These are phyloP conservation scores for Camelina laxa DNA, from an alignment of 345 rosid species.

Conservation along the genomic window DNA sequence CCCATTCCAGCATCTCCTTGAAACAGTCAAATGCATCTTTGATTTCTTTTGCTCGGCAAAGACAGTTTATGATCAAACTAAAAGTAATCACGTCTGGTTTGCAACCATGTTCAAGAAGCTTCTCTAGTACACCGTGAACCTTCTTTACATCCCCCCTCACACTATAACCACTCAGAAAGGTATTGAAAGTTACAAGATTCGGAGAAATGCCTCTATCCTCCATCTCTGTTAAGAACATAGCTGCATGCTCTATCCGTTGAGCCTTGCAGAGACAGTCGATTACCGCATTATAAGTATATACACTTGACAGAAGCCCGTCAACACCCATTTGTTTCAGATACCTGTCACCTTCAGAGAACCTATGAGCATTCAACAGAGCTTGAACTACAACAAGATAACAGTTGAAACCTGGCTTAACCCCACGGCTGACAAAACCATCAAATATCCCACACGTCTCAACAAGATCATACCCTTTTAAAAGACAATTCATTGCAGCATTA, in stretches of 20 bases:
- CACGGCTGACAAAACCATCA: slow-evolving; percentile 56
- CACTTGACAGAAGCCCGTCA: slow-evolving; percentile 57
- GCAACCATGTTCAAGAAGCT: slow-evolving; percentile 62
- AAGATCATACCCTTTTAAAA: slow-evolving; percentile 64
- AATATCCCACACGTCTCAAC: slow-evolving; percentile 61
- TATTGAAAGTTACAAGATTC: slow-evolving; percentile 81
- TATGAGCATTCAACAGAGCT: slow-evolving; percentile 60
- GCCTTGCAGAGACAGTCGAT: slow-evolving; percentile 83
- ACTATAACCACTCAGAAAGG: slow-evolving; percentile 65
- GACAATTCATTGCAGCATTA: slow-evolving; percentile 62
- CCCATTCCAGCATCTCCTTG: slow-evolving; percentile 81
- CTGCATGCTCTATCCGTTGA: slow-evolving; percentile 58
- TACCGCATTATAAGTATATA: slow-evolving; percentile 67
- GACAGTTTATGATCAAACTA: slow-evolving; percentile 74
- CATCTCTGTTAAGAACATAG: slow-evolving; percentile 56
- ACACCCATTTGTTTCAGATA: slow-evolving; percentile 57
- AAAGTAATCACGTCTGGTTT: slow-evolving; percentile 83
- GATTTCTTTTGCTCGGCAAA: slow-evolving; percentile 61
- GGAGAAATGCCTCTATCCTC: slow-evolving; percentile 59
- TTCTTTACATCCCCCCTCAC: slow-evolving; percentile 53
- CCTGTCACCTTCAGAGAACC: slow-evolving; percentile 53
- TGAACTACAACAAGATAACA: slow-evolving; percentile 63
- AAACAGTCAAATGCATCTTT: slow-evolving; percentile 89
- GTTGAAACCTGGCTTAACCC: slow-evolving; percentile 64
- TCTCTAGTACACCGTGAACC: slow-evolving; percentile 51